phyloP scores from a whole-genome alignment of 1,284 basidiomycete species.

The Cryptococcus hybrid region DNA sequence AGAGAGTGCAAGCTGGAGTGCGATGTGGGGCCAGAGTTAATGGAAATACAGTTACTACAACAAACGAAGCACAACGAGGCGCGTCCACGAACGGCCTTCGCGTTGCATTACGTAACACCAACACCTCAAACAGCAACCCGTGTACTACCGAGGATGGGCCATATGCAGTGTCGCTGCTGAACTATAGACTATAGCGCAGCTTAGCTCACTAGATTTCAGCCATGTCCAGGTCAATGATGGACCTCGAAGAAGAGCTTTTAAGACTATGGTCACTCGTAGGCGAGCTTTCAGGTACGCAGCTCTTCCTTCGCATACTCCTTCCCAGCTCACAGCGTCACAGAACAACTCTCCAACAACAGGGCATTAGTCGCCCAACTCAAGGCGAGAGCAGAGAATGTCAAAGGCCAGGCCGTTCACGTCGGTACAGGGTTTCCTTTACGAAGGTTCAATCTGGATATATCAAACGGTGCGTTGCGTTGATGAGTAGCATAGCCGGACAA shows the following conservation, averaged over 20 bases:
- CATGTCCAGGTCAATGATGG: constrained; percentile 26
- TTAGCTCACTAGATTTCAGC: too few relatives aligned
- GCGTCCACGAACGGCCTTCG: too few relatives aligned
- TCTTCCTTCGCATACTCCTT: neutral
- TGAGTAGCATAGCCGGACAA: neutral
- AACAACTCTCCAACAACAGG: constrained; percentile 83
- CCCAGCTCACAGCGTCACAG: constrained; percentile 34
- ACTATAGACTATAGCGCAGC: too few relatives aligned
- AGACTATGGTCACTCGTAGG: constrained; percentile 74
- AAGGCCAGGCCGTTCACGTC: constrained; percentile 75
- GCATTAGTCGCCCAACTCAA: constrained; percentile 72
- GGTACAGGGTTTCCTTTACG: constrained; percentile 78
- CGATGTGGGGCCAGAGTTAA: too few relatives aligned
- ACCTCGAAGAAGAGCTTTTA: constrained; percentile 64
- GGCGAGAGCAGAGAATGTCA: constrained; percentile 70
- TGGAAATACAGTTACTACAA: too few relatives aligned
- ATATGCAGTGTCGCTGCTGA: too few relatives aligned
- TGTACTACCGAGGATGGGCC: too few relatives aligned
- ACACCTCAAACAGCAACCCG: too few relatives aligned
- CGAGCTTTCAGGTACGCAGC: constrained; percentile 58
- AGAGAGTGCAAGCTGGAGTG: too few relatives aligned
- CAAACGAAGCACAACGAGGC: too few relatives aligned
- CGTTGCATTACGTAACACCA: too few relatives aligned
- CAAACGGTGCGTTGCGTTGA: constrained; percentile 62
- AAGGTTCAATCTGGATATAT: constrained; percentile 90